Base-by-base conservation (phyloP, 192 early-diverging fungal genomes). In the Coemansia sp. region DNA sequence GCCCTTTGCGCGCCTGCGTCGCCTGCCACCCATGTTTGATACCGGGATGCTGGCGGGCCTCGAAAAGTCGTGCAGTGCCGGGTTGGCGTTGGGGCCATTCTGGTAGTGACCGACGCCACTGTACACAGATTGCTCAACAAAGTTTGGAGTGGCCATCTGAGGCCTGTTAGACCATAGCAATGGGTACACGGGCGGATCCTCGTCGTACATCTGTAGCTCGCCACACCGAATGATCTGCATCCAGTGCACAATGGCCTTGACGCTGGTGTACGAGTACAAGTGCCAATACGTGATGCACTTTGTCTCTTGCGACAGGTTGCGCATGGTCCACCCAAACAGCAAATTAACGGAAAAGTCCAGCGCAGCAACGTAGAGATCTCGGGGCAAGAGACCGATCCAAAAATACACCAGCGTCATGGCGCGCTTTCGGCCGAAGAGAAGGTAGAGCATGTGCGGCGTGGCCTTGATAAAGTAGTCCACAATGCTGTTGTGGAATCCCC, bases 171-270 rank as follows among this genome's bases (percentile, higher is more conserved):
- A 59, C 66, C 69, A 76, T 6, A 75, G 36, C 72, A 79, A 38
- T 82, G 76, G 65, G 73, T 82, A 48, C 5, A 70, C 72, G 4
- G 76, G 73, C 48, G 93, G 90, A 7, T 87, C 82, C 23, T 97
- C 95, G 65, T 97, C 94, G 64, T 93, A 97, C 93, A 95, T 95
- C 65, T 96, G 94, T 42, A 97, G 90, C 25, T 83, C 83, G 10
- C 88, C 88, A 20, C 89, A 88, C 20, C 93, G 79, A 43, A 97
- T 95, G 62, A 97, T 97, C 82, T 97, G 95, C 82, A 97, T 95
- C 93, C 93, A 95, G 69, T 94, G 94, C 77, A 97, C 95, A 56
- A 95, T 87, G 45, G 86, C 86, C 70, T 95, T 94, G 35, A 95
- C 93, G 65, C 93, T 94, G 0, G 94, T 90, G 36, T 89, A 89